These are phyloP conservation scores for Fraxinus latifolia DNA, from an alignment of 305 asterid species.

Conservation along the genomic window DNA sequence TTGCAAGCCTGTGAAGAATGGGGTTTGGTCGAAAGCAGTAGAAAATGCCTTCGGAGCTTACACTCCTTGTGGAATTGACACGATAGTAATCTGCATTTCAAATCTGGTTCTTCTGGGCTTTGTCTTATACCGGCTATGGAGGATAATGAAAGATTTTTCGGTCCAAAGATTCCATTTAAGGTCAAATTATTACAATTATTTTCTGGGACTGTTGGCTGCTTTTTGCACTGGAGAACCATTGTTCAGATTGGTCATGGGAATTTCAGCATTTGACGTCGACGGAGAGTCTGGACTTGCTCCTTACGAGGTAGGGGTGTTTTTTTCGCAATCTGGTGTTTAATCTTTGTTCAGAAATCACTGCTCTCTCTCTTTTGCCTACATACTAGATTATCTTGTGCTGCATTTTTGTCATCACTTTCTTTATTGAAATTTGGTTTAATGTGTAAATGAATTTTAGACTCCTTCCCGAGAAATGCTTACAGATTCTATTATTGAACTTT, in stretches of 20 bases:
- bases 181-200: conserved; percentile 58
- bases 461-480: neutral
- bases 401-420: neutral
- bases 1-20: conserved; percentile 68
- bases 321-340: neutral
- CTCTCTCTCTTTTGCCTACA: neutral
- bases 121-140: conserved; percentile 57
- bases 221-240: conserved; percentile 70
- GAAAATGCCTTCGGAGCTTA: conserved; percentile 75
- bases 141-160: conserved; percentile 44
- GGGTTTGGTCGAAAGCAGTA: conserved; percentile 71
- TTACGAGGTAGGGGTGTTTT: conserved; percentile 52
- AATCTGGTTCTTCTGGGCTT: conserved; percentile 67
- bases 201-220: conserved; percentile 63
- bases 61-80: conserved; percentile 76
- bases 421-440: neutral
- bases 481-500: neutral
- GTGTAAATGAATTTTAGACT: neutral
- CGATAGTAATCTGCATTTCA: conserved; percentile 58
- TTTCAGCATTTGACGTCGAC: conserved; percentile 70
- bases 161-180: conserved; percentile 54
- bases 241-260: conserved; percentile 61
- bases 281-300: conserved; percentile 65
- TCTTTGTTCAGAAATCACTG: neutral
- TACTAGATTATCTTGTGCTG: neutral